Percentiles rank a stretch among this genome's conserved stretches.
These are phyloP conservation scores for Diaporthe aspalathi DNA, from an alignment of 2,329 filamentous ascomycete species.

Conservation along the genomic window DNA sequence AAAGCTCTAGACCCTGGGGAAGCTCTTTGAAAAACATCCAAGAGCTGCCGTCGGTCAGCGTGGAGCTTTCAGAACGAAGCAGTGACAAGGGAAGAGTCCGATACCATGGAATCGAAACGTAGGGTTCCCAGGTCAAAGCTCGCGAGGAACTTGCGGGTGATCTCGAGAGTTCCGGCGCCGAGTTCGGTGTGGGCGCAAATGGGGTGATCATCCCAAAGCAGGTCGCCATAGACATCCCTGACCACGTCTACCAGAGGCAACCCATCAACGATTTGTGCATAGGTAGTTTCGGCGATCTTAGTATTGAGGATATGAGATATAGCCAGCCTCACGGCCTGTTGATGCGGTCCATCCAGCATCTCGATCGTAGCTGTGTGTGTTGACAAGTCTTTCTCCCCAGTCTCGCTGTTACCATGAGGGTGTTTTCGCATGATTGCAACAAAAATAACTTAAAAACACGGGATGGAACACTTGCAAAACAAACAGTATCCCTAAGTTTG, in stretches of 20 bases:
- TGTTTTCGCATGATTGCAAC: too few species aligned
- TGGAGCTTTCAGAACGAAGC: too few species aligned
- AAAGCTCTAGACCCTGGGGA: constrained; percentile 44
- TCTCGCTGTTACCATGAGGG: too few species aligned
- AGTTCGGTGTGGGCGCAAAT: background rate
- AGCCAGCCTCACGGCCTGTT: background rate
- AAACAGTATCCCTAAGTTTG: too few species aligned
- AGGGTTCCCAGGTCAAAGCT: constrained; percentile 2
- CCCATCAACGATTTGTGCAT: background rate
- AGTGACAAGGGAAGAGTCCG: background rate
- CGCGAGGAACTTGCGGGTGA: background rate
- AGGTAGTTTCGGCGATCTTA: background rate
- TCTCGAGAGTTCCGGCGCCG: background rate
- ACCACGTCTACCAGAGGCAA: constrained; percentile 12
- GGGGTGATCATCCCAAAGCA: background rate
- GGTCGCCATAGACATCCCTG: background rate
- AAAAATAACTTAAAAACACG: too few species aligned
- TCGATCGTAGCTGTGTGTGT: background rate
- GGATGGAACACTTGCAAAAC: too few species aligned
- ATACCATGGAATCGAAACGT: background rate
- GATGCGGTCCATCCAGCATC: background rate
- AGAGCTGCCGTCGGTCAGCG: background rate
- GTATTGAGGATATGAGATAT: background rate
- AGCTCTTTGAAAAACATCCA: background rate
- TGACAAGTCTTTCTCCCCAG: background rate